Base-by-base conservation (phyloP, 2,329 filamentous ascomycete species). In the Paraphaeosphaeria minitans region DNA sequence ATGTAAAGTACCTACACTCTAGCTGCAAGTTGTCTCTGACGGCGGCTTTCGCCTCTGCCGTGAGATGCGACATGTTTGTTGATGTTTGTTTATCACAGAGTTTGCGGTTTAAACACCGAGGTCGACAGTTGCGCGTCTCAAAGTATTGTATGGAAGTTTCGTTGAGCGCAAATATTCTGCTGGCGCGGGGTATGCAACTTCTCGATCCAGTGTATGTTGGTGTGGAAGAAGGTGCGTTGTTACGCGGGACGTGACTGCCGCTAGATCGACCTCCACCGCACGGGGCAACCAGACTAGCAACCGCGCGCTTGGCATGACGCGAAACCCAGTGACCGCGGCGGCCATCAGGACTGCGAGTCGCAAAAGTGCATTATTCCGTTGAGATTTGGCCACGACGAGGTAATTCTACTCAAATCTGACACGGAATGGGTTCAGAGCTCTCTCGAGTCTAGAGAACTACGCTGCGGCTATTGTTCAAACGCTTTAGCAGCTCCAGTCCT, bases 1-100 rank as follows among this genome's bases (percentile, higher is more conserved):
- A 53, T 46, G 59, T 35, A 60, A 51, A 8, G 7, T 35, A 42
- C 60, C 61, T 60, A 73, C 71, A 52, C 55, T 76, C 74, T 37
- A 75, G 66, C 41, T 74, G 63, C n/a, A 75, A 63, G 49, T 76
- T 75, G 21, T 64, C 63, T 31, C 63, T 60, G 63, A 75, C 71
- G 24, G 66, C 63, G 49, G 66, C 62, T 56, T 70, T 79, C 60
- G 75, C 69, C 60, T 77, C 76, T 48, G 74, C 70, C 65, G 67
- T 66, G 16, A 73, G 53, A 29, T 56, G 51, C 48, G 56, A 56
- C 64, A 79, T 70, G 39, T 50, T 51, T 64, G 58, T 43, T 62
- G 57, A 52, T 65, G 58, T 60, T 45, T 45, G 51, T 58, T 69
- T 65, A 37, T 56, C 62, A 56, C 57, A 33, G 35, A 41, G 47